Conservation (phyloP, 2,329 filamentous ascomycete genomes). For the Huntiella bhutanensis region DNA sequence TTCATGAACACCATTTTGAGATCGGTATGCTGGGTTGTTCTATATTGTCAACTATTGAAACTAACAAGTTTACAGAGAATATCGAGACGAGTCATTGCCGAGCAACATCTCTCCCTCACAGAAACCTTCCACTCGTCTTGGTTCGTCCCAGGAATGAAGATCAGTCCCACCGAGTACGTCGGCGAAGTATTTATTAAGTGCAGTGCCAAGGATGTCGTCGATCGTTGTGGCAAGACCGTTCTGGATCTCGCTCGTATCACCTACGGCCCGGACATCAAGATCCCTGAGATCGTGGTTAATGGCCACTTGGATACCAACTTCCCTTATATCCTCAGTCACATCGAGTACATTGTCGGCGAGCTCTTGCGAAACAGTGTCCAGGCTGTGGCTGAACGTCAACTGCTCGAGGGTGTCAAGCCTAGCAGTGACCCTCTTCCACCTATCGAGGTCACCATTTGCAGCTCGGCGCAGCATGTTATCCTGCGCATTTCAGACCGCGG, state of each 20-base stretch:
- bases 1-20: constrained; percentile 91
- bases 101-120: constrained; percentile 87
- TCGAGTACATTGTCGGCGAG: constrained; percentile 95
- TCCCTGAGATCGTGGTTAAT: constrained; percentile 67
- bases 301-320: constrained; percentile 83
- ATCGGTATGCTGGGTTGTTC: constrained; percentile 42
- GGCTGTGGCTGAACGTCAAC: constrained; percentile 62
- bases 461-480: constrained; percentile 85
- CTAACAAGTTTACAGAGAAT: constrained; percentile 44
- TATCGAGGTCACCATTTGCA: constrained; percentile 86
- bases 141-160: constrained; percentile 66
- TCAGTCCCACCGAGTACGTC: constrained; percentile 63
- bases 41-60: neutral
- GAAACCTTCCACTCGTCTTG: constrained; percentile 83
- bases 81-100: constrained; percentile 85
- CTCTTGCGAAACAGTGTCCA: constrained; percentile 89
- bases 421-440: constrained; percentile 39
- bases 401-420: constrained; percentile 20
- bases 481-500: constrained; percentile 91
- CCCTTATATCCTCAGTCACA: constrained; percentile 85
- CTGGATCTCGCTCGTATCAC: constrained; percentile 54
- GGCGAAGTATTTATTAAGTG: constrained; percentile 92
- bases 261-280: constrained; percentile 48
- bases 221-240: constrained; percentile 61
- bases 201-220: constrained; percentile 73